Evolutionary conservation across 78 protist genomes (phyloP).

Genomic region (Anaeramoeba flamelloides): DNA sequence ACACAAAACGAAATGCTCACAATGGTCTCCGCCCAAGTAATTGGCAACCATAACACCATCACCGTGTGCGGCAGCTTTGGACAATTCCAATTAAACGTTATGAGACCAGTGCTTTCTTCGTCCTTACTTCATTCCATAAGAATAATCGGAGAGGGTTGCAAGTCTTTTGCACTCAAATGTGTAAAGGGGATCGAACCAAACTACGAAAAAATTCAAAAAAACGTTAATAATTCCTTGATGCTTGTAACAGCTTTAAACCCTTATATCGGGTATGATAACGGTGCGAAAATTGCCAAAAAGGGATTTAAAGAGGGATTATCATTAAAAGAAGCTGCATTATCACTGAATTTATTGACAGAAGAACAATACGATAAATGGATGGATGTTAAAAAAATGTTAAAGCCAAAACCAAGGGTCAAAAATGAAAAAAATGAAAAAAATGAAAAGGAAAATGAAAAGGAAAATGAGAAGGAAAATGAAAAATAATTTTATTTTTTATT

Average conservation of each 20-base stretch:
- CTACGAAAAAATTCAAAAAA: conserved; percentile 28
- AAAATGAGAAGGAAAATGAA: too few species aligned
- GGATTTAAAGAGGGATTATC: conserved; percentile 54
- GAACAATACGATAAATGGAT: not conserved
- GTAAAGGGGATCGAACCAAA: conserved; percentile 67
- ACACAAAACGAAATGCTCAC: conserved; percentile 84
- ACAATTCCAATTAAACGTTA: conserved; percentile 79
- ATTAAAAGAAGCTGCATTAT: conserved; percentile 55
- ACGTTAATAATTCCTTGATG: conserved; percentile 62
- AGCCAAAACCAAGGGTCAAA: too few species aligned
- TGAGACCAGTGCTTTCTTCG: conserved; percentile 68
- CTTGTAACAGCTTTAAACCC: conserved; percentile 84
- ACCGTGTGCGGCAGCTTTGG: conserved; percentile 73
- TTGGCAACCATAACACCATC: conserved; percentile 75
- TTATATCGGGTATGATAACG: conserved; percentile 83
- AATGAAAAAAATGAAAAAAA: too few species aligned
- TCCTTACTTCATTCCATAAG: conserved; percentile 56
- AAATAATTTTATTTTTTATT: too few species aligned
- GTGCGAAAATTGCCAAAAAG: conserved; percentile 54
- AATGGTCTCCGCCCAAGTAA: conserved; percentile 84
- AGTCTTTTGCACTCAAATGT: conserved; percentile 50
- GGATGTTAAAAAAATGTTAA: not conserved
- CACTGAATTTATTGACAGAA: conserved; percentile 38
- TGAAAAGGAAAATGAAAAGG: too few species aligned
- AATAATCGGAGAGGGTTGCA: conserved; percentile 51